Conservation (phyloP, 768 basidiomycete genomes). For the Mycena indigotica region DNA sequence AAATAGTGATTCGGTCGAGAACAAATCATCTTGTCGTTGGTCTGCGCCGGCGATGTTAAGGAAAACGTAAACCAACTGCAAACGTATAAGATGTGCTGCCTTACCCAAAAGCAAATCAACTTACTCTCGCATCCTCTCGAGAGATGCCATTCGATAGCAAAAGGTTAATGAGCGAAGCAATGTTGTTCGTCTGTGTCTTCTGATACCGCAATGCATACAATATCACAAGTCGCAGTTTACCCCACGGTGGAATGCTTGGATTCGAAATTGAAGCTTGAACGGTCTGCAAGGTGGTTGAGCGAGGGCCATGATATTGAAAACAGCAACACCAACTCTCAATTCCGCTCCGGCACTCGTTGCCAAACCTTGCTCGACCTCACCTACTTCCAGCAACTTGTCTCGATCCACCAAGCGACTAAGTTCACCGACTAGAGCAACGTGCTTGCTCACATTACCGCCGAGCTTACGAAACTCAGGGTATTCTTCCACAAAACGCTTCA, state of each 20-base stretch:
- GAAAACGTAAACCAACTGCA: conserved; percentile 87
- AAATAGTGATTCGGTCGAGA: conserved; percentile 92
- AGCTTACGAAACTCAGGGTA: conserved; percentile 97
- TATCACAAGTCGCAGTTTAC: conserved; percentile 89
- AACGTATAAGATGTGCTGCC: conserved; percentile 14
- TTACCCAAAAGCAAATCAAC: conserved; percentile 24
- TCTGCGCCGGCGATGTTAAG: conserved; percentile 93
- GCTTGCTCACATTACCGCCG: conserved; percentile 98
- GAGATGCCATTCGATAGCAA: conserved; percentile 75
- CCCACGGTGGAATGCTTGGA: conserved; percentile 65
- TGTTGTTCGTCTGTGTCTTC: conserved; percentile 81
- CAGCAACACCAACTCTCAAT: conserved; percentile 60
- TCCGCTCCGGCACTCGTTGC: conserved; percentile 92
- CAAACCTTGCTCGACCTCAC: conserved; percentile 95
- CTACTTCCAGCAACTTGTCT: conserved; percentile 84
- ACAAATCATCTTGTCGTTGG: conserved; percentile 95
- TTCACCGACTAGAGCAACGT: conserved; percentile 96
- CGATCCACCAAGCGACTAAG: conserved; percentile 86
- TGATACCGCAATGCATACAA: conserved; percentile 94
- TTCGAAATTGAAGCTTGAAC: conserved; percentile 81
- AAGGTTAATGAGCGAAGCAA: conserved; percentile 75
- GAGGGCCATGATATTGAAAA: background rate
- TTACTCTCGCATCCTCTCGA: conserved; percentile 73
- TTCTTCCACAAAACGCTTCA: conserved; percentile 97
- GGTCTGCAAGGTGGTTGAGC: conserved; percentile 46